phyloP scores from a whole-genome alignment of 2,329 filamentous ascomycete genomes.

The Diplodia seriata region DNA sequence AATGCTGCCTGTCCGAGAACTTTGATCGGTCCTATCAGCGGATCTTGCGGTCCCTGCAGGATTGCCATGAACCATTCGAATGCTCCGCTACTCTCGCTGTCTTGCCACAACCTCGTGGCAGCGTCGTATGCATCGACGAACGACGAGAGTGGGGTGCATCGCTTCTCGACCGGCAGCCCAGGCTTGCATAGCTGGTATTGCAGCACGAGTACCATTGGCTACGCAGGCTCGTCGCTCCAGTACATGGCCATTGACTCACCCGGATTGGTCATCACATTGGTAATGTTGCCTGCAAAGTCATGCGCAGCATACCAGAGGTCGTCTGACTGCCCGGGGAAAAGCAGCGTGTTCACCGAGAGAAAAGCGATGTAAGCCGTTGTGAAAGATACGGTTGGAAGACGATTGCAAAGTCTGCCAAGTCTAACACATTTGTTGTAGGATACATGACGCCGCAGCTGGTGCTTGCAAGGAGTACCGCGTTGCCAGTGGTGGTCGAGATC shows the following conservation, averaged over 20 bases:
- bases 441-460: neutral
- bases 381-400: neutral
- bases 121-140: neutral
- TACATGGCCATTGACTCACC: neutral
- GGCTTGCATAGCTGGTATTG: conserved; percentile 34
- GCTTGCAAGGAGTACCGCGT: conserved; percentile 20
- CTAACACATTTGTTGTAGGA: neutral
- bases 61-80: no score
- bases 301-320: conserved; percentile 46
- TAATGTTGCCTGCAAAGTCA: neutral
- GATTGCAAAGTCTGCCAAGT: neutral
- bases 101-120: neutral
- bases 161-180: neutral
- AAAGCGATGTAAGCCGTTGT: conserved; percentile 38
- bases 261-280: neutral
- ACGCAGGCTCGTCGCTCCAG: conserved; percentile 22
- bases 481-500: conserved; percentile 15
- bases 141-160: conserved; percentile 11
- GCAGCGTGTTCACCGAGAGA: conserved; percentile 40
- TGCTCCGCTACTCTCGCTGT: neutral
- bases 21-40: neutral
- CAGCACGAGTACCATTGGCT: conserved; percentile 27
- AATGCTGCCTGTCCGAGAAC: conserved; percentile 1
- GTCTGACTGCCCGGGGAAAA: conserved; percentile 37
- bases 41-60: neutral